Conservation (phyloP, 805 yeast genomes). For the Kazachstania psychrophila region DNA sequence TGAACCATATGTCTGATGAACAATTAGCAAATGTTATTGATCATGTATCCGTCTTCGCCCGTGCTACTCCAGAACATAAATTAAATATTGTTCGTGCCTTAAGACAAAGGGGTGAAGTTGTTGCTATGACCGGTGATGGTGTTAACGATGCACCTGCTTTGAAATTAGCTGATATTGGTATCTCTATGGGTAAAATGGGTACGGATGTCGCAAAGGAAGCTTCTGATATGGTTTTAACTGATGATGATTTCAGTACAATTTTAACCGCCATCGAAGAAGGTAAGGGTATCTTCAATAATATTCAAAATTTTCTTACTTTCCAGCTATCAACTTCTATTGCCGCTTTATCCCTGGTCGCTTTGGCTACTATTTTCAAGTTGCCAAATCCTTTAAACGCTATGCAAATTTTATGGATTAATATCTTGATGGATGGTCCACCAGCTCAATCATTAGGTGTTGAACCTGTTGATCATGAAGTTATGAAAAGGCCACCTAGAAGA, state of each 20-base stretch:
- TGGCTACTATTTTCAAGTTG: slow-evolving; percentile 75
- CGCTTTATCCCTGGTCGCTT: slow-evolving; percentile 80
- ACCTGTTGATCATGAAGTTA: slow-evolving; percentile 91
- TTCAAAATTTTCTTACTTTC: slow-evolving; percentile 89
- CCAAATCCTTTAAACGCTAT: slow-evolving; percentile 95
- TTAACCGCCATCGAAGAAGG: slow-evolving; percentile 94
- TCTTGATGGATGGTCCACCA: slow-evolving; percentile 98
- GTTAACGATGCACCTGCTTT: slow-evolving; percentile 98
- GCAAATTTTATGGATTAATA: slow-evolving; percentile 97
- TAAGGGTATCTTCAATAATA: slow-evolving; percentile 91
- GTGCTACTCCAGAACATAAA: slow-evolving; percentile 93
- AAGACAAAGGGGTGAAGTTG: slow-evolving; percentile 85
- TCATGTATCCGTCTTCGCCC: slow-evolving; percentile 81
- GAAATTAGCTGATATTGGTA: slow-evolving; percentile 91
- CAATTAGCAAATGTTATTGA: slow-evolving; percentile 67
- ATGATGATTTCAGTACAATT: slow-evolving; percentile 93
- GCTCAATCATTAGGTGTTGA: slow-evolving; percentile 97
- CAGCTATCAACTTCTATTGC: slow-evolving; percentile 95
- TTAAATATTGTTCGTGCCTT: slow-evolving; percentile 82
- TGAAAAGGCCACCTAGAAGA: slow-evolving; percentile 92
- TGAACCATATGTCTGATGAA: slow-evolving; percentile 65
- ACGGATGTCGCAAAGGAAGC: slow-evolving; percentile 99
- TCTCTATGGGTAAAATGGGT: slow-evolving; percentile 88
- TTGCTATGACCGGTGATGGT: slow-evolving; percentile 99
- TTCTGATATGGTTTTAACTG: slow-evolving; percentile 93